Evolutionary conservation across 73 alveolate genomes (phyloP), one percentile per base, ranked within the genome.

Genomic region (Breviolum minutum): DNA sequence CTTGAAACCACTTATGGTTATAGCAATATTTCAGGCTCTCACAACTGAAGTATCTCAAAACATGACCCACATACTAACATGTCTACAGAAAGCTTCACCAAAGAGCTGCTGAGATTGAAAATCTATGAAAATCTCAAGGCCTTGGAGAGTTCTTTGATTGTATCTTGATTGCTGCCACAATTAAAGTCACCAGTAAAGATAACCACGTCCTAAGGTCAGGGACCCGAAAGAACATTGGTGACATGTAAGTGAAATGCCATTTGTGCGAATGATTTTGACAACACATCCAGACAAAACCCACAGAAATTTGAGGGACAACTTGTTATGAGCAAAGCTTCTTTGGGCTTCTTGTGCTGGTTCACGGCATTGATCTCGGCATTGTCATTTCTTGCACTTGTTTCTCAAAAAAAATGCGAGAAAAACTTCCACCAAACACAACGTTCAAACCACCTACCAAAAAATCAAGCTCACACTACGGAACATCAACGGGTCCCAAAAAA

Each of bases 151-250:
- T 73, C 74, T 30, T 92, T 92, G 91, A 92, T 92, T 19, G 98
- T 92, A 81, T 92, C 98, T 64, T 92, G 98, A 68, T 92, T 92
- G 89, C 90, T 74, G 90, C 98, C 98, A 62, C 98, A 92, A 16
- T 92, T 92, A 90, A 92, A 92, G 91, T 92, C 98, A 30, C 98
- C 98, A 20, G 98, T 92, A 22, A 92, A 92, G 40, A 92, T 64
- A 40, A 92, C 98, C 89, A 61, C 64, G 22, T 92, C 98, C 98
- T 92, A n/a, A 24, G 94, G 29, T 81, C 90, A 79, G 14, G 54
- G 8, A 79, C 62, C 62, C 54, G 22, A 8, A 2, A 8, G 86
- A 79, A 11, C 54, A 8, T 24, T 79, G 32, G 54, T 16, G 7
- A 8, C 7, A 81, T 48, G 32, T 27, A 68, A 2, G n/a, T 17